A percentile compares a stretch with the other conserved stretches of the same genome.
Evolutionary conservation across 768 basidiomycete genomes (phyloP).

Genomic region (Rhodosporidiobolus odoratus): DNA sequence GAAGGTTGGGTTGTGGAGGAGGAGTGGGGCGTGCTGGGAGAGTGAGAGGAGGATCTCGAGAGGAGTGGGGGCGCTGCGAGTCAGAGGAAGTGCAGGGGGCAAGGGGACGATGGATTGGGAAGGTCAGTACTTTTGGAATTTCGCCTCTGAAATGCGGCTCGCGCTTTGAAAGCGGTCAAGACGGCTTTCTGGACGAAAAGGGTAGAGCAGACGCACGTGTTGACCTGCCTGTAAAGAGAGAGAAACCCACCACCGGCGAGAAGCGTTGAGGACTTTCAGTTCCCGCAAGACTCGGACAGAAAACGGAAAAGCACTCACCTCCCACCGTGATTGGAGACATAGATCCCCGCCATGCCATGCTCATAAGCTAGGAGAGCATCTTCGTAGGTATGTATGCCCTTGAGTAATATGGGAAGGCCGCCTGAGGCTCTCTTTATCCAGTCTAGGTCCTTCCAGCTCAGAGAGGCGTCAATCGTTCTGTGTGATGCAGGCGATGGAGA

Average conservation of each 20-base stretch:
- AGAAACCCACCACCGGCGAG: too few species aligned
- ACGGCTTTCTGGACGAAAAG: background rate
- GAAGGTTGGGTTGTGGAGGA: conserved; percentile 43
- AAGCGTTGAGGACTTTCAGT: too few species aligned
- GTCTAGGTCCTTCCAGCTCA: conserved; percentile 9
- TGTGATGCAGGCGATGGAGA: background rate
- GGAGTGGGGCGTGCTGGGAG: conserved; percentile 46
- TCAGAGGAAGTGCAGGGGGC: background rate
- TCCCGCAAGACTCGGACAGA: too few species aligned
- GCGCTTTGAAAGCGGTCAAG: background rate
- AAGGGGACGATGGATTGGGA: background rate
- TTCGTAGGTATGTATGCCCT: conserved; percentile 25
- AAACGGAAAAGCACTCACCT: conserved; percentile 44
- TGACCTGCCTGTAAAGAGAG: conserved; percentile 55
- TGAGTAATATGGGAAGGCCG: conserved; percentile 25
- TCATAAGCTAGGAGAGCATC: conserved; percentile 26
- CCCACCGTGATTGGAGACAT: conserved; percentile 46
- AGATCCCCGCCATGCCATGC: conserved; percentile 17
- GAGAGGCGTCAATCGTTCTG: conserved; percentile 27
- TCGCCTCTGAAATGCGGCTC: background rate
- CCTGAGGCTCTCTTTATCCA: conserved; percentile 16
- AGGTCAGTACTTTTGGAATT: too few species aligned
- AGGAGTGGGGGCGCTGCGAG: conserved; percentile 10
- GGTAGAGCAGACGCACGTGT: conserved; percentile 50
- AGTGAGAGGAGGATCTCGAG: conserved; percentile 29